Percentiles rank a stretch among this genome's conserved stretches.
Evolutionary conservation across 192 early-diverging fungal species (phyloP).

Genomic region (Podila verticillata): DNA sequence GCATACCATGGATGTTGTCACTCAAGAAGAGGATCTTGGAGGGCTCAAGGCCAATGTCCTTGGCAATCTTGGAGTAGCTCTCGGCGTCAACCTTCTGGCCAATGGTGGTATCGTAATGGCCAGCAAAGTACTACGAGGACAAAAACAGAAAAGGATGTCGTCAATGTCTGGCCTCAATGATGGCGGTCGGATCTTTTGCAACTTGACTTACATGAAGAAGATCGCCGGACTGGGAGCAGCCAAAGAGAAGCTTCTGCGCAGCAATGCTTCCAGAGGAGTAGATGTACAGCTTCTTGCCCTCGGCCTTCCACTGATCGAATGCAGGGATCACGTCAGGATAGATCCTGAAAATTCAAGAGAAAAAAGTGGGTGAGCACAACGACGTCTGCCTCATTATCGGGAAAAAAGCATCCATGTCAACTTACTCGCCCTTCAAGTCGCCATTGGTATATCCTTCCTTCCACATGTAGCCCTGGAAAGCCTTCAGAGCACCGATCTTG

Average conservation of each 20-base stretch:
- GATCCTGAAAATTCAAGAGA: conserved; percentile 55
- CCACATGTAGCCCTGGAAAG: conserved; percentile 98
- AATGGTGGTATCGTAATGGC: conserved; percentile 93
- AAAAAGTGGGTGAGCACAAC: background rate
- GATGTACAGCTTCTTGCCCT: conserved; percentile 80
- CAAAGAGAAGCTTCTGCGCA: conserved; percentile 95
- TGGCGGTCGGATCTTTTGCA: too few relatives aligned
- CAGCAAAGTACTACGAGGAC: conserved; percentile 69
- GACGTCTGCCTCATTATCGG: background rate
- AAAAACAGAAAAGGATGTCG: background rate
- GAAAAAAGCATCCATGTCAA: conserved; percentile 8
- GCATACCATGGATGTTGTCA: conserved; percentile 82
- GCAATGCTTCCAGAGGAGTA: conserved; percentile 96
- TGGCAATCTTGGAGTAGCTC: conserved; percentile 82
- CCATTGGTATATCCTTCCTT: conserved; percentile 82
- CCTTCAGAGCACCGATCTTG: conserved; percentile 90
- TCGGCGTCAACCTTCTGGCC: conserved; percentile 77
- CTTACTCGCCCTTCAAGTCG: conserved; percentile 78
- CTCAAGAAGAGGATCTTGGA: conserved; percentile 84
- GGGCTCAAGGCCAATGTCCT: conserved; percentile 66
- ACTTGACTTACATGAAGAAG: conserved; percentile 65
- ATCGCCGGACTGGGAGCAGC: conserved; percentile 82
- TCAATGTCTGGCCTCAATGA: too few relatives aligned
- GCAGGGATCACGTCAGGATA: conserved; percentile 89
- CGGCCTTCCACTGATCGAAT: conserved; percentile 74